Evolutionary conservation across 2,329 filamentous ascomycete genomes (phyloP), one percentile per base, ranked within the genome.

Genomic region (Colletotrichum sp.): DNA sequence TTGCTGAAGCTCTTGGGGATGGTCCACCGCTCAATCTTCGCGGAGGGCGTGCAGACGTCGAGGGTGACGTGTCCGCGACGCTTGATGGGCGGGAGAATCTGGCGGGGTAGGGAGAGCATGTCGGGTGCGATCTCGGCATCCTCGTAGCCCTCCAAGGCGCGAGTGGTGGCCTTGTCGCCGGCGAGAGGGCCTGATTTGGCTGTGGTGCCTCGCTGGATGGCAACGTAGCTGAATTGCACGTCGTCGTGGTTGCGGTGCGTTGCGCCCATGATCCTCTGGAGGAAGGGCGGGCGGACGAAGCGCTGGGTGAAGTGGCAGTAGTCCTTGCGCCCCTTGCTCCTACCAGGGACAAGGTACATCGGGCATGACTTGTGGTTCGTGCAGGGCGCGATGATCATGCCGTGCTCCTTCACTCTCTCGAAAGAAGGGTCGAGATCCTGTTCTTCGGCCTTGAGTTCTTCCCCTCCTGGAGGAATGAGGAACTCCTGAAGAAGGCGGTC

Each of bases 271-370:
- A 99, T 90, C 63, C 90, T 90, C 82, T 98, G 95, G 71, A 98
- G 89, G 84, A 96, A 98, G 0, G 89, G 87, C 1, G 97, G 97
- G 0, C 96, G 92, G 67, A 96, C 94, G 82, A 95, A 99, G 63
- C 97, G 92, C 86, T 99, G 97, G 77, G 89, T 91, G 84, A 99
- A 99, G 84, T 94, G 95, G 84, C 97, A 99, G 82, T 94, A 97
- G 82, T 99, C 96, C 80, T 96, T 96, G 71, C 96, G 92, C 7
- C 96, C 95, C 32, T 87, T 87, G 70, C 91, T 92, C 70, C 93
- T 88, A 0, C 96, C 95, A 1, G 93, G 90, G 1, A 89, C 88
- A 24, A 90, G 88, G 82, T 98, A 98, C 95, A 99, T 98, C 0
- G 97, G 97, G 79, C 97, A 99, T 73, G 90, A 89, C 10, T 89